These are phyloP conservation scores for Penicillium bialowiezense DNA, from an alignment of 495 filamentous ascomycete genomes.

Conservation along the genomic window DNA sequence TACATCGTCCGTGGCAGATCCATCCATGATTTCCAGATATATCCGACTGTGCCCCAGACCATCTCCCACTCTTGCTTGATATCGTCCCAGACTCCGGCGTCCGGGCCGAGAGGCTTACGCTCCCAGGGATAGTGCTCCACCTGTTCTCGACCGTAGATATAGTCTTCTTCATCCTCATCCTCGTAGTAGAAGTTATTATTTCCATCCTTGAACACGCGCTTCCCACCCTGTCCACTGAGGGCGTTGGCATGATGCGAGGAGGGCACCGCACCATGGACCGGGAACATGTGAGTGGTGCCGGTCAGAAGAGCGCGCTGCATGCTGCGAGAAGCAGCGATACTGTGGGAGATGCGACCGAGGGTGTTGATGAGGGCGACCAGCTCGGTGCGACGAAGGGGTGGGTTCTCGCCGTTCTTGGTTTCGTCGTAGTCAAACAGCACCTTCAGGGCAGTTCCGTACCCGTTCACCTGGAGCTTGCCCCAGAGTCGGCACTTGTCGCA, in stretches of 20 bases:
- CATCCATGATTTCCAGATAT: conserved; percentile 69
- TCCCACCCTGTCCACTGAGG: conserved; percentile 10
- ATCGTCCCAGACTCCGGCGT: conserved; percentile 51
- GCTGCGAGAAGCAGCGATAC: conserved; percentile 66
- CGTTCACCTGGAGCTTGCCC: conserved; percentile 96
- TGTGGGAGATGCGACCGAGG: conserved; percentile 77
- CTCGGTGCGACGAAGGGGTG: conserved; percentile 80
- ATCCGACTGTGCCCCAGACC: conserved; percentile 58
- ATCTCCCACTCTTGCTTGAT: conserved; percentile 61
- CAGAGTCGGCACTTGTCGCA: conserved; percentile 98
- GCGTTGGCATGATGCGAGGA: conserved; percentile 16
- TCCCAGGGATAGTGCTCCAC: conserved; percentile 36
- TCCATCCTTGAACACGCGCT: conserved; percentile 33
- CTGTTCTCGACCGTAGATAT: conserved; percentile 29
- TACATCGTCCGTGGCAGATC: conserved; percentile 66
- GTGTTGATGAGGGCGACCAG: conserved; percentile 94
- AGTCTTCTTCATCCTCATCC: conserved; percentile 37
- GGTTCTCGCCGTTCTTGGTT: conserved; percentile 69
- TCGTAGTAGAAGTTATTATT: conserved; percentile 44
- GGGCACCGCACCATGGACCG: conserved; percentile 27
- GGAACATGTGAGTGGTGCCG: conserved; percentile 31
- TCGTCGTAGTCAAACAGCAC: conserved; percentile 94
- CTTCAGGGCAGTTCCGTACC: conserved; percentile 93
- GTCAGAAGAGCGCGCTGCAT: conserved; percentile 63
- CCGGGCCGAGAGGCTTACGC: conserved; percentile 20